Evolutionary conservation across 306 rosid species (phyloP).

Genomic region (Neltuma alba): DNA sequence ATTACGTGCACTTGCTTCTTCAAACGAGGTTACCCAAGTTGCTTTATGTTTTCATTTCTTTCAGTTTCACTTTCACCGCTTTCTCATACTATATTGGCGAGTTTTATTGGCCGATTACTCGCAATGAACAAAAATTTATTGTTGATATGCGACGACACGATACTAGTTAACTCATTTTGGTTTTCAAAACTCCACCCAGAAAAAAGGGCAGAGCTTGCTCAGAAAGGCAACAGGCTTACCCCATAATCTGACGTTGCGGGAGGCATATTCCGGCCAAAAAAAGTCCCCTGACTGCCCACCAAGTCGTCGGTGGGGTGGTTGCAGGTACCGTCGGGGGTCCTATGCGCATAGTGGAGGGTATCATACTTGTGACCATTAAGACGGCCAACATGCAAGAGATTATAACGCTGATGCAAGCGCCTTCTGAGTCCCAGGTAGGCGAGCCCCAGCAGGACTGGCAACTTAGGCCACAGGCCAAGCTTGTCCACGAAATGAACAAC

Average conservation of each 20-base stretch:
- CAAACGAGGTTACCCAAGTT: background rate
- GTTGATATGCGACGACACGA: background rate
- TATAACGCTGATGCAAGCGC: constrained; percentile 70
- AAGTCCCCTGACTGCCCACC: constrained; percentile 69
- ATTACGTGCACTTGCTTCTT: background rate
- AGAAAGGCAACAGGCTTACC: constrained; percentile 33
- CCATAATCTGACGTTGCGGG: constrained; percentile 52
- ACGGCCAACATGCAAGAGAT: constrained; percentile 57
- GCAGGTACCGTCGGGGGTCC: constrained; percentile 70
- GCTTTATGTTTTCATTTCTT: background rate
- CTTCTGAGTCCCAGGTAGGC: constrained; percentile 74
- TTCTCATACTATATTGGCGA: background rate
- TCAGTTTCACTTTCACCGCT: background rate
- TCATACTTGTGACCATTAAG: constrained; percentile 52
- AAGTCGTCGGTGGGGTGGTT: constrained; percentile 57
- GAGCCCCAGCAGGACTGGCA: constrained; percentile 65
- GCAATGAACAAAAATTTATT: background rate
- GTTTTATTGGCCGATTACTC: background rate
- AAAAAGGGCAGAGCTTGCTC: background rate
- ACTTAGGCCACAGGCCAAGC: constrained; percentile 66
- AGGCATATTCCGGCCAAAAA: constrained; percentile 76
- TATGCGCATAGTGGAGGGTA: constrained; percentile 34
- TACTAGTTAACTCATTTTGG: background rate
- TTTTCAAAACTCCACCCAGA: background rate
- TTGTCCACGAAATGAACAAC: constrained; percentile 67